Evolutionary conservation across 2,329 filamentous ascomycete species (phyloP).

Genomic region (Nectriaceae sp.): DNA sequence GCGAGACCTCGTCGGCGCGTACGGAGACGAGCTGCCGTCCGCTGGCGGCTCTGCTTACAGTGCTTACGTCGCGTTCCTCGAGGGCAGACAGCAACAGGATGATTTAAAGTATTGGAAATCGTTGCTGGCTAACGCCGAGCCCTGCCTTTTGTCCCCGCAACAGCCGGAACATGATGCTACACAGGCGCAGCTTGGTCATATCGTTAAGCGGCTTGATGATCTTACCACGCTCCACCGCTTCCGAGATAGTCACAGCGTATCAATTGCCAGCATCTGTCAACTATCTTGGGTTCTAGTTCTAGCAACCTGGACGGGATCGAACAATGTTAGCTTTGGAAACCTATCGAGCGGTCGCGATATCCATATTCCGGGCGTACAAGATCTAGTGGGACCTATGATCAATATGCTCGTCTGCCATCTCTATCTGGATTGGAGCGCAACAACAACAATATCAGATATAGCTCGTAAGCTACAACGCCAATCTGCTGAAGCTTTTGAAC

Average conservation of each 20-base stretch:
- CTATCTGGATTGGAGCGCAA: not conserved
- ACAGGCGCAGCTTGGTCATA: not conserved
- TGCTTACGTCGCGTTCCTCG: conserved; percentile 15
- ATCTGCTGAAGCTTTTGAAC: not conserved
- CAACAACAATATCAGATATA: not conserved
- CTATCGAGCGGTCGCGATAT: not conserved
- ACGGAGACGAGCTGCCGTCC: conserved; percentile 4
- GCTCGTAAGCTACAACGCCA: not conserved
- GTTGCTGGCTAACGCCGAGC: not conserved
- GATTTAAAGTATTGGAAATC: conserved; percentile 12
- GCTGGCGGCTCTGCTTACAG: conserved; percentile 6
- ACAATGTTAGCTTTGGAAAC: not conserved
- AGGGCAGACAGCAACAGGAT: not conserved
- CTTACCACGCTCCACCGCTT: not conserved
- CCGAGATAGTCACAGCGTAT: not conserved
- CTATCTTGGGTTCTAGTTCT: not conserved
- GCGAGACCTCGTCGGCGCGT: conserved; percentile 16
- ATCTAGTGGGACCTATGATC: not conserved
- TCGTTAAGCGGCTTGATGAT: not conserved
- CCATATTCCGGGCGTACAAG: not conserved
- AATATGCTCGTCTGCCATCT: conserved; percentile 1
- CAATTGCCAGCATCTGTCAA: not conserved
- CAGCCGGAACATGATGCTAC: not conserved
- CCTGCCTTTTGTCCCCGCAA: not conserved
- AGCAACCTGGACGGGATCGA: not conserved